These are phyloP conservation scores for Ensete glaucum DNA, from an alignment of 176 grass and related monocot species.

Conservation along the genomic window DNA sequence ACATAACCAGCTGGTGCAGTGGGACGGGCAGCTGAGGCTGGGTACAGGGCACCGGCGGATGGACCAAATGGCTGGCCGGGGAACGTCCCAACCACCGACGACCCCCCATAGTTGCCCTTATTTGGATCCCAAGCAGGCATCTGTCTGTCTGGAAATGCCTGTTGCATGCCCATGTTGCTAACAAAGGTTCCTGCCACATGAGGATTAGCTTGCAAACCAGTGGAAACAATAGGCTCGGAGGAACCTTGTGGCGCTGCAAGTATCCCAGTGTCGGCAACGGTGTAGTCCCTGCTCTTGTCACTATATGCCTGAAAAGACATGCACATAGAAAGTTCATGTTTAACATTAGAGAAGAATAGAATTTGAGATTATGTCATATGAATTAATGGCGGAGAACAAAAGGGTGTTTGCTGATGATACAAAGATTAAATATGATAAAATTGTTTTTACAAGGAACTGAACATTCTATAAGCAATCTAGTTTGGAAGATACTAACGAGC, in stretches of 20 bases:
- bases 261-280: conserved; percentile 40
- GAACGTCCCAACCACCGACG: conserved; percentile 26
- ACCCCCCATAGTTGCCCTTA: conserved; percentile 19
- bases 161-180: not conserved
- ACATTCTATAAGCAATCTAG: not conserved
- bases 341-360: not conserved
- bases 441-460: not conserved
- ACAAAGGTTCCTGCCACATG: conserved; percentile 35
- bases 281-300: conserved; percentile 99
- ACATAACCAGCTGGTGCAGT: conserved; percentile 19
- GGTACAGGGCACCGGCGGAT: not conserved
- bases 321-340: not conserved
- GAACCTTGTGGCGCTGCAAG: conserved; percentile 35
- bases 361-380: not conserved
- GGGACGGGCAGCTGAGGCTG: conserved; percentile 12
- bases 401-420: not conserved
- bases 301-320: conserved; percentile 57
- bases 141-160: conserved; percentile 22
- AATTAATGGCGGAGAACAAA: not conserved
- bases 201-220: conserved; percentile 47
- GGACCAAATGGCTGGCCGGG: conserved; percentile 43
- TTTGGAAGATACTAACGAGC: not conserved
- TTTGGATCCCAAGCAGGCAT: conserved; percentile 42
- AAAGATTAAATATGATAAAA: not conserved
- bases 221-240: conserved; percentile 24